A percentile compares a stretch with the other conserved stretches of the same genome.
Conservation (phyloP, 768 basidiomycete species). For the Pisolithus albus region DNA sequence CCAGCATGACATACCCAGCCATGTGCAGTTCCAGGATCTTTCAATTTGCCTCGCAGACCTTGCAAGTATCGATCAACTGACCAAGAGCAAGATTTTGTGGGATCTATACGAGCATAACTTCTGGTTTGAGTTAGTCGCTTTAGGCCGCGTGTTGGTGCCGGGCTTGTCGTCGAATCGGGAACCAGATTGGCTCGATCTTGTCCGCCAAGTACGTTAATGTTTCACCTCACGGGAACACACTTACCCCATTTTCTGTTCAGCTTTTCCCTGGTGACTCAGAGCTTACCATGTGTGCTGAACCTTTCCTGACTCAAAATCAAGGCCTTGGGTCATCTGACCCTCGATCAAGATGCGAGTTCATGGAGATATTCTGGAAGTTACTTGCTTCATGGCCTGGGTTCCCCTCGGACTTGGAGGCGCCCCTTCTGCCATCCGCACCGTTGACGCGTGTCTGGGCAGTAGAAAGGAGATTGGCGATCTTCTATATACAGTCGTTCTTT, state of each 20-base stretch:
- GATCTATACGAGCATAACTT: slow-evolving; percentile 14
- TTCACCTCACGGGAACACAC: too few relatives aligned
- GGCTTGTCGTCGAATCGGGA: background rate
- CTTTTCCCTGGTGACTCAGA: background rate
- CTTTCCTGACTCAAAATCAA: background rate
- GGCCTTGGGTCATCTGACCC: background rate
- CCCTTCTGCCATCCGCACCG: background rate
- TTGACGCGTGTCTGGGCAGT: background rate
- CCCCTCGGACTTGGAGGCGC: background rate
- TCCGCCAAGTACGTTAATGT: background rate
- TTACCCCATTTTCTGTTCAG: background rate
- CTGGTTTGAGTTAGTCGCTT: slow-evolving; percentile 10
- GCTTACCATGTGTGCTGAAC: background rate
- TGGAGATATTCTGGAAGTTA: background rate
- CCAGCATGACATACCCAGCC: too few relatives aligned
- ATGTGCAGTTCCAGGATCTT: background rate
- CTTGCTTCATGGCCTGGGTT: background rate
- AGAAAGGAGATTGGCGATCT: background rate
- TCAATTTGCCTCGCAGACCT: background rate
- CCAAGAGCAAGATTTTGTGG: slow-evolving; percentile 10
- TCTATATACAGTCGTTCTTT: slow-evolving; percentile 4
- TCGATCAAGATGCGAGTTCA: background rate
- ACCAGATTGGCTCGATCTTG: background rate
- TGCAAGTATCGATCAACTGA: background rate
- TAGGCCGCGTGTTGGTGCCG: slow-evolving; percentile 3